Evolutionary conservation across 2,329 filamentous ascomycete species (phyloP), one percentile per base, ranked within the genome.

Genomic region (Cryphonectria nitschkei): DNA sequence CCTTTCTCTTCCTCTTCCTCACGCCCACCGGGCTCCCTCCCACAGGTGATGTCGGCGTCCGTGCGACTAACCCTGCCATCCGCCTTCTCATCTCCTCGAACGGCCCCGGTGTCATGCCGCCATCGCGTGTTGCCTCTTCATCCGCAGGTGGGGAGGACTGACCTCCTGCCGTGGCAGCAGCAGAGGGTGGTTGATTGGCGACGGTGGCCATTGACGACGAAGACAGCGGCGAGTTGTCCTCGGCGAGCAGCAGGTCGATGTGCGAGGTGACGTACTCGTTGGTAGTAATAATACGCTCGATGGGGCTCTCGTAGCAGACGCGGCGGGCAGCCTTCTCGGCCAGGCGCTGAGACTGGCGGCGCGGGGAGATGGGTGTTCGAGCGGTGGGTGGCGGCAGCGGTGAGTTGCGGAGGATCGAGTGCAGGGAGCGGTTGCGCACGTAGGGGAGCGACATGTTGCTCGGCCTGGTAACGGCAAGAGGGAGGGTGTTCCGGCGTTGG

Each of bases 351-450:
- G 88, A 89, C 72, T 86, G 84, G 52, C 87, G 82, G 70, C 84
- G 82, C 1, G 87, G 85, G 0, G 88, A 89, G 6, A 82, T 79
- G 1, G 87, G 86, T 11, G 86, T 85, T 43, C 81, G 80, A 2
- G 85, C 82, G 29, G 80, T 86, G 3, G 82, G 79, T 0, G 87
- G 86, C 29, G 88, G 87, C 8, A 91, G 82, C 26, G 89, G 89
- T 5, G 89, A 91, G 81, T 91, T 91, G 68, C 89, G 86, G 32
- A 91, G 84, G 75, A 91, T 91, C 78, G 88, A 90, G 77, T 87
- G 89, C 13, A 91, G 84, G 58, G 83, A 82, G 69, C 84, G 84
- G 46, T 89, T 86, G 73, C 88, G 88, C 1, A 82, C 86, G 75
- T 91, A 91, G 2, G 89, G 89, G 3, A 84, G 80, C 34, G 81